phyloP scores from a whole-genome alignment of 768 basidiomycete species.

The Tulasnella sp. region DNA sequence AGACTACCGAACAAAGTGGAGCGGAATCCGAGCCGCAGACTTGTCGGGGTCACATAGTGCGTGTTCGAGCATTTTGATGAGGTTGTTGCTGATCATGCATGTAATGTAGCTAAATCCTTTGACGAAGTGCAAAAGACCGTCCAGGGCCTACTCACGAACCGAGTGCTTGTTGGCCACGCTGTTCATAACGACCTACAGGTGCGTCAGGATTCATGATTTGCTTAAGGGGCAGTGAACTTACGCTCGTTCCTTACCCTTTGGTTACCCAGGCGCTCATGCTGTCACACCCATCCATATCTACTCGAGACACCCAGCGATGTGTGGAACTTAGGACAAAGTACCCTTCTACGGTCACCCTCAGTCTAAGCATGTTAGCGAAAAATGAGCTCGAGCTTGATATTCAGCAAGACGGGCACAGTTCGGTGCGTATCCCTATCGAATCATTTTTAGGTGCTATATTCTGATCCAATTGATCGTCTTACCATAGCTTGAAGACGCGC shows the following conservation, averaged over 20 bases:
- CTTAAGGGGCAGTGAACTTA: neutral
- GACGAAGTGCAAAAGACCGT: constrained; percentile 69
- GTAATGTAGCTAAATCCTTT: constrained; percentile 70
- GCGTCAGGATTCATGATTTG: neutral
- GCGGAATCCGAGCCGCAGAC: constrained; percentile 69
- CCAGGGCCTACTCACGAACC: constrained; percentile 61
- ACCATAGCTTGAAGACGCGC: constrained; percentile 79
- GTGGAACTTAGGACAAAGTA: constrained; percentile 31
- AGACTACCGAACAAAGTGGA: constrained; percentile 86
- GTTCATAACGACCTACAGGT: constrained; percentile 86
- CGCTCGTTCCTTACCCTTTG: constrained; percentile 17
- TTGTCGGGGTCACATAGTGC: constrained; percentile 47
- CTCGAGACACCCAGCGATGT: constrained; percentile 60
- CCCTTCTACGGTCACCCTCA: neutral
- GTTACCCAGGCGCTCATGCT: constrained; percentile 55
- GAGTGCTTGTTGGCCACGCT: constrained; percentile 83
- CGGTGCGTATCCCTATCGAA: constrained; percentile 41
- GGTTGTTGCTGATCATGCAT: too few species aligned
- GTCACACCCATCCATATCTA: constrained; percentile 53
- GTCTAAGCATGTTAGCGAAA: constrained; percentile 61
- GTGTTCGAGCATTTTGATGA: too few species aligned
- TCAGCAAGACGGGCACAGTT: constrained; percentile 84
- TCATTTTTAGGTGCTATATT: neutral
- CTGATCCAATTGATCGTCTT: too few species aligned
- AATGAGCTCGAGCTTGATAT: constrained; percentile 72